Evolutionary conservation across 225 moss, liverwort and hornwort genomes (phyloP), one percentile per base, ranked within the genome.

Genomic region (Bryum argenteum): DNA sequence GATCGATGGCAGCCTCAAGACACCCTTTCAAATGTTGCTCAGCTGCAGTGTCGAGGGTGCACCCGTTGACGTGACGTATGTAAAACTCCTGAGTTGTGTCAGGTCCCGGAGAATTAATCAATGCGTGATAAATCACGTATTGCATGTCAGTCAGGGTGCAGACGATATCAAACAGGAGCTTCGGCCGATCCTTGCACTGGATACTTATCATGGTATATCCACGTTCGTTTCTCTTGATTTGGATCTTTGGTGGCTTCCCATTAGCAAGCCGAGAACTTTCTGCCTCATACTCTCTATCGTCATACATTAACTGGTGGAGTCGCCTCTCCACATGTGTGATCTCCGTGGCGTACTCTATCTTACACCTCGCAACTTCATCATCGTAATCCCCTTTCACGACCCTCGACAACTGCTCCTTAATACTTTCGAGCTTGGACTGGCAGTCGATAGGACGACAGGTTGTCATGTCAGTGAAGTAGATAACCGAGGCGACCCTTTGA

Each of bases 141-240:
- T 88, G 82, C 89, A 89, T 86, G 8, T 89, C 85, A 4, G 86
- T 85, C 8, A 85, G 18, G 0, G 85, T 88, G 14, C 88, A 88
- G 47, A 88, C 85, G 0, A 80, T 85, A 19, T 85, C 85, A 10
- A 88, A 88, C 54, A 88, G 41, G 16, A 88, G 85, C 61, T 88
- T 88, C 0, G 80, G 88, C 21, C 88, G 78, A 47, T 85, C 78
- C 54, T 72, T 77, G 65, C 80, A 88, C 66, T 82, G 78, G 9
- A 88, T 77, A 1, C 66, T 85, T 51, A 88, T 52, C 71, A 85
- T 78, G 5, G 88, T 86, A 18, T 86, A 88, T 1, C 75, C 78
- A n/a, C 72, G 71, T 37, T 87, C 81, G 18, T 65, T 85, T 26
- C 75, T 73, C 59, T 85, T 80, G 13, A 88, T 82, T 43, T 73